These are phyloP conservation scores for Trypanosoma vivax DNA, from an alignment of 208 protist genomes.

Conservation along the genomic window DNA sequence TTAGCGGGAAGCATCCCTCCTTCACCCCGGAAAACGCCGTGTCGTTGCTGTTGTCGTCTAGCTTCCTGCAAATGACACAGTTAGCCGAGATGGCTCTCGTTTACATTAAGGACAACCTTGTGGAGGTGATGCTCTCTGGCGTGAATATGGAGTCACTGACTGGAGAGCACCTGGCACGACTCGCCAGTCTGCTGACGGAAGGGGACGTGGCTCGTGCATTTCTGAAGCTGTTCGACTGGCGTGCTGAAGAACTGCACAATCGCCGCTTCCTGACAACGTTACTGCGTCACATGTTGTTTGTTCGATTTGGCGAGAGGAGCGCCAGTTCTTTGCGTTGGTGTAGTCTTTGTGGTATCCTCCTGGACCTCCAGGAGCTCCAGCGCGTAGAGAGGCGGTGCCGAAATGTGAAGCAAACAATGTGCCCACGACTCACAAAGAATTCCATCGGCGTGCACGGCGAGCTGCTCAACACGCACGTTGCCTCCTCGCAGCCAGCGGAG, in stretches of 20 bases:
- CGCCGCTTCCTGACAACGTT: constrained; percentile 54
- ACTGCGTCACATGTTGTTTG: constrained; percentile 42
- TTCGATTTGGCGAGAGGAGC: constrained; percentile 20
- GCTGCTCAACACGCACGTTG: constrained; percentile 44
- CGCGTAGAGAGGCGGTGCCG: constrained; percentile 23
- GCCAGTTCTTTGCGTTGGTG: constrained; percentile 52
- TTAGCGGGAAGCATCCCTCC: constrained; percentile 28
- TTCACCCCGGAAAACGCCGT: constrained; percentile 52
- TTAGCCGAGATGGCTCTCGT: constrained; percentile 45
- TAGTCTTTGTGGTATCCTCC: constrained; percentile 44
- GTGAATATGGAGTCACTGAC: constrained; percentile 59
- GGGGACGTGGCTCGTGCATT: constrained; percentile 38
- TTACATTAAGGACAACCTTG: constrained; percentile 49
- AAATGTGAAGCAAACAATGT: constrained; percentile 13
- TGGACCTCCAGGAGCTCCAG: constrained; percentile 37
- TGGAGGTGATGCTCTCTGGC: constrained; percentile 42
- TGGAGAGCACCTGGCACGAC: constrained; percentile 37
- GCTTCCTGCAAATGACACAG: constrained; percentile 60
- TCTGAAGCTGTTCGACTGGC: constrained; percentile 35
- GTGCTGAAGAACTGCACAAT: constrained; percentile 27
- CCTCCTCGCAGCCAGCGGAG: constrained; percentile 20
- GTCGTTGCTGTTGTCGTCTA: constrained; percentile 56
- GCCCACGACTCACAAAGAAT: constrained; percentile 11
- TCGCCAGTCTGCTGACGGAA: constrained; percentile 41
- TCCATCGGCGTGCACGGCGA: constrained; percentile 55